Conservation (phyloP, 2,329 filamentous ascomycete species). For the Alternaria novae-zelandiae region DNA sequence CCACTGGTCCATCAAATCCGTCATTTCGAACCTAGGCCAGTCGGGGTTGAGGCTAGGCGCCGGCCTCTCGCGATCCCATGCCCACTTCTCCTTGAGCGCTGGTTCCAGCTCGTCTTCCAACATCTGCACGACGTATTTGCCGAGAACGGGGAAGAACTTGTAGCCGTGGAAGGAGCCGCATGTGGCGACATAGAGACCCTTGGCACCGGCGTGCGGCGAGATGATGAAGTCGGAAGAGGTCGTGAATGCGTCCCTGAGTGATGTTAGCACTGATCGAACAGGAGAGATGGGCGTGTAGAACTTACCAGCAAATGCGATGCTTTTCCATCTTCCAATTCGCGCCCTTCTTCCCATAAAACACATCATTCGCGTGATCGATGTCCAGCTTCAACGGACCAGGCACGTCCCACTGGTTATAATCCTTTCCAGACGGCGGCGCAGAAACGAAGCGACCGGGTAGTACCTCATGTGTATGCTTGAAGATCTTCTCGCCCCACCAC, state of each 20-base stretch:
- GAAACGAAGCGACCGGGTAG: constrained; percentile 62
- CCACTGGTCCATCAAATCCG: constrained; percentile 54
- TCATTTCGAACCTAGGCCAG: constrained; percentile 65
- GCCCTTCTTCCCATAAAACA: constrained; percentile 66
- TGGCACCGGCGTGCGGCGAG: constrained; percentile 56
- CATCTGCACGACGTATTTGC: constrained; percentile 60
- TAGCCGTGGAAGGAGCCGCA: constrained; percentile 68
- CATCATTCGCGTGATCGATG: constrained; percentile 61
- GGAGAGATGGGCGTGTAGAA: not conserved
- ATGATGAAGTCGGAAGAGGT: constrained; percentile 63
- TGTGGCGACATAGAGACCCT: constrained; percentile 62
- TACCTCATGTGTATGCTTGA: constrained; percentile 42
- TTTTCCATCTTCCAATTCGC: constrained; percentile 65
- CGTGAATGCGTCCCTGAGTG: constrained; percentile 67
- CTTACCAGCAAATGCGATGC: constrained; percentile 70
- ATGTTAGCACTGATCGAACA: constrained; percentile 1
- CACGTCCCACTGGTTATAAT: constrained; percentile 70
- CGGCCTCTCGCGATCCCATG: constrained; percentile 64
- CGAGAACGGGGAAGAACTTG: constrained; percentile 66
- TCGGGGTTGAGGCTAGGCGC: constrained; percentile 59
- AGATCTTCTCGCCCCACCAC: constrained; percentile 46
- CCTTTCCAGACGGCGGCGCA: constrained; percentile 60
- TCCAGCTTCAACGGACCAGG: constrained; percentile 63
- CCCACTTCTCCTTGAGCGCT: constrained; percentile 68
- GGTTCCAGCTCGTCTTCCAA: constrained; percentile 50